phyloP scores from a whole-genome alignment of 768 basidiomycete genomes.

The Mycena latifolia region DNA sequence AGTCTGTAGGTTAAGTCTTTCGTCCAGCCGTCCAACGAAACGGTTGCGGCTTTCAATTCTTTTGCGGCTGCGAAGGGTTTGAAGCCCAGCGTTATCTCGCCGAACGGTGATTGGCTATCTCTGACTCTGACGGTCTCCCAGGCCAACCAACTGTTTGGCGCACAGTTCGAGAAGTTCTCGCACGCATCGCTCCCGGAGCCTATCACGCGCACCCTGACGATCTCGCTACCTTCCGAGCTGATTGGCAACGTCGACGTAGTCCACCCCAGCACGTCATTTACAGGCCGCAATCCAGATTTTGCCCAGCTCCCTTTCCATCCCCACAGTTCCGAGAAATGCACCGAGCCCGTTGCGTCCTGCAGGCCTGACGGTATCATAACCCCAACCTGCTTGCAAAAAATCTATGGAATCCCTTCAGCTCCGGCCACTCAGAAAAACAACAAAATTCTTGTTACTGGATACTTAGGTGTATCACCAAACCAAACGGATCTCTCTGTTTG shows the following conservation, averaged over 20 bases:
- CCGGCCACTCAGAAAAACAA: constrained; percentile 20
- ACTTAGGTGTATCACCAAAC: constrained; percentile 3
- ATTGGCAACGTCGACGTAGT: constrained; percentile 15
- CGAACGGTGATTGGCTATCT: constrained; percentile 9
- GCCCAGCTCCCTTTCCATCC: constrained; percentile 8
- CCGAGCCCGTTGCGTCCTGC: constrained; percentile 22
- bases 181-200: constrained; percentile 3
- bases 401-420: constrained; percentile 21
- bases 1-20: constrained; percentile 18
- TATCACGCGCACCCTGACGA: constrained; percentile 11
- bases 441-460: constrained; percentile 19
- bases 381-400: constrained; percentile 23
- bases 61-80: constrained; percentile 23
- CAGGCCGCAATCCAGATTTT: background rate
- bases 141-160: constrained; percentile 18
- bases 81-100: constrained; percentile 19
- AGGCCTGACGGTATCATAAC: constrained; percentile 14
- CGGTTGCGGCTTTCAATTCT: constrained; percentile 12
- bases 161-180: constrained; percentile 10
- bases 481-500: background rate
- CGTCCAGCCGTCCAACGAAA: background rate
- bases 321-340: constrained; percentile 13
- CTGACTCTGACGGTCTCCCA: constrained; percentile 8
- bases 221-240: constrained; percentile 22
- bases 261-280: constrained; percentile 11